Conservation (phyloP, 768 basidiomycete species). For the Brasilioporus rufonigricans region DNA sequence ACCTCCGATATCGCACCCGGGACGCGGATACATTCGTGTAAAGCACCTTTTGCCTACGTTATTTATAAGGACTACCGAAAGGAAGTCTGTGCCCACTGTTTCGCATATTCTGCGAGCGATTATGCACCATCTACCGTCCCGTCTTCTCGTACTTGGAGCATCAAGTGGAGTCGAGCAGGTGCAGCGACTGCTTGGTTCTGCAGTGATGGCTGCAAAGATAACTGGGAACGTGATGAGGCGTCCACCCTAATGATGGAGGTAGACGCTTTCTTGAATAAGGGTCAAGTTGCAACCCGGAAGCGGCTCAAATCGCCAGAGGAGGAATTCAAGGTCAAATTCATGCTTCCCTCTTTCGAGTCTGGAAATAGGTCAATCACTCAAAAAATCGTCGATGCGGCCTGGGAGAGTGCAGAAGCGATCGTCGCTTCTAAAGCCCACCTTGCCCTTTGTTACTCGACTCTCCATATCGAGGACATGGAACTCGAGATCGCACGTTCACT, state of each 20-base stretch:
- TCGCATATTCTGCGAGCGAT: conserved; percentile 48
- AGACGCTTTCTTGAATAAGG: conserved; percentile 37
- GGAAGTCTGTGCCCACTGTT: conserved; percentile 67
- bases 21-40: conserved; percentile 43
- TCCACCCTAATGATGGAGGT: conserved; percentile 33
- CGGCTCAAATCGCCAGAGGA: conserved; percentile 25
- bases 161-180: conserved; percentile 32
- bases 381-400: conserved; percentile 42
- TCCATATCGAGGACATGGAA: conserved; percentile 48
- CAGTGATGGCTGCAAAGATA: conserved; percentile 42
- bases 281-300: conserved; percentile 27
- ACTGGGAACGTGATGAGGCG: conserved; percentile 40
- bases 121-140: conserved; percentile 13
- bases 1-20: conserved; percentile 39
- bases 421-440: conserved; percentile 22
- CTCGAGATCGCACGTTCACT: conserved; percentile 57
- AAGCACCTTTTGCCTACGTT: conserved; percentile 53
- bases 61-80: conserved; percentile 62
- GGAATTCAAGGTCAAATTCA: conserved; percentile 20
- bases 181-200: conserved; percentile 58
- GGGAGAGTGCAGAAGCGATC: conserved; percentile 42
- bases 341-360: conserved; percentile 12
- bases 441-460: conserved; percentile 26
- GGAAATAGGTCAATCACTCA: conserved; percentile 32
- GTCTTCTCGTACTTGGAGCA: conserved; percentile 41